Conservation (phyloP, 768 basidiomycete genomes). For the Leccinum subgranulosum region DNA sequence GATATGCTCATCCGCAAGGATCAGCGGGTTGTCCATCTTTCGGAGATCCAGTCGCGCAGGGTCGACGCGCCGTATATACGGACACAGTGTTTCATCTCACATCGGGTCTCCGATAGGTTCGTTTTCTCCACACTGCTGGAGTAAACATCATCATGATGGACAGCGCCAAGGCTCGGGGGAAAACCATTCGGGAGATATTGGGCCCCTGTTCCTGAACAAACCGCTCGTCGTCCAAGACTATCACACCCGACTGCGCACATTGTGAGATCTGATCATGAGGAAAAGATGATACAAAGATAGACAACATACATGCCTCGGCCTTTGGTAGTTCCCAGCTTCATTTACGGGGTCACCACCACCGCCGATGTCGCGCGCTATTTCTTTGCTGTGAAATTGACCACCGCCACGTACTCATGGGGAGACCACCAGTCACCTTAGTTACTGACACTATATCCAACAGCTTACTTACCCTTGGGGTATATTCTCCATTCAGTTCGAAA, state of each 20-base stretch:
- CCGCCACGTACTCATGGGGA: too few relatives aligned
- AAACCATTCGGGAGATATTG: background rate
- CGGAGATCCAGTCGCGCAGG: background rate
- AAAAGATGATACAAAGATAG: background rate
- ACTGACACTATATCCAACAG: background rate
- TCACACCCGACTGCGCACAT: background rate
- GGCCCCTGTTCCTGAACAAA: background rate
- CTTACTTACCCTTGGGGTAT: background rate
- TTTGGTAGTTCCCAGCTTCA: background rate
- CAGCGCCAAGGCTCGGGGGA: background rate
- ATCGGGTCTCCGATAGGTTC: background rate
- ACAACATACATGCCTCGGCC: background rate
- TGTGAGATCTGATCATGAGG: background rate
- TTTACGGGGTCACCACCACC: background rate
- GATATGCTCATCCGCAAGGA: background rate
- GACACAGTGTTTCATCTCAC: background rate
- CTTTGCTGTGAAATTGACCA: background rate
- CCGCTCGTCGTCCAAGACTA: background rate
- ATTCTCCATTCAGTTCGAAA: background rate
- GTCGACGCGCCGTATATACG: background rate
- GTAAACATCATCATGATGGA: background rate
- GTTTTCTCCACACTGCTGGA: background rate
- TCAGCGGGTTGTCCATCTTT: background rate
- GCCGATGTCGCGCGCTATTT: background rate
- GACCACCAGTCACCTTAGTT: background rate